These are phyloP conservation scores for Melampsora larici-populina DNA, from an alignment of 1,284 basidiomycete genomes.

Conservation along the genomic window DNA sequence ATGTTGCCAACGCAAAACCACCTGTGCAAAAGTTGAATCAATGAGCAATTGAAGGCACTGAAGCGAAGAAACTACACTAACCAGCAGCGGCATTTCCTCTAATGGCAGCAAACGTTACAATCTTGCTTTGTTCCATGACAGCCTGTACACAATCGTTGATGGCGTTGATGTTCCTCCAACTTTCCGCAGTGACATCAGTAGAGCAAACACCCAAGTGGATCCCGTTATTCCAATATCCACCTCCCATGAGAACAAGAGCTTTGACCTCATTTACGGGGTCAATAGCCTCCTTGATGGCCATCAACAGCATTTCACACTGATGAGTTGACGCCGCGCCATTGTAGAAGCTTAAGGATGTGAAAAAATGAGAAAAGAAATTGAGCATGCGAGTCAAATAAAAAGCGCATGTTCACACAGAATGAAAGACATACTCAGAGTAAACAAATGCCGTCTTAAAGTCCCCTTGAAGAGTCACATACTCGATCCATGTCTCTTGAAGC, in stretches of 20 bases:
- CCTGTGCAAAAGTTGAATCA: constrained; percentile 41
- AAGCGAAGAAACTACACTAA: not conserved
- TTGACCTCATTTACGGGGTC: constrained; percentile 48
- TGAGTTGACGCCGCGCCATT: constrained; percentile 57
- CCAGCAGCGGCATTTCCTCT: constrained; percentile 57
- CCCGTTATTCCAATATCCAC: constrained; percentile 57
- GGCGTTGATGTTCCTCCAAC: constrained; percentile 58
- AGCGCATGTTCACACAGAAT: not conserved
- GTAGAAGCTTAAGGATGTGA: constrained; percentile 27
- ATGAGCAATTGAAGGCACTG: not conserved
- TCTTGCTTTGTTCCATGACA: constrained; percentile 54
- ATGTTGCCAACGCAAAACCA: constrained; percentile 57
- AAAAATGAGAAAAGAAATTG: no score
- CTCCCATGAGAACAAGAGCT: constrained; percentile 33
- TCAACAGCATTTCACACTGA: constrained; percentile 55
- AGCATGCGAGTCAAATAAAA: not conserved
- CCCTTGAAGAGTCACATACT: constrained; percentile 49
- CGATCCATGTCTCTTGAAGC: constrained; percentile 57
- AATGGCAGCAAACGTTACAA: constrained; percentile 57
- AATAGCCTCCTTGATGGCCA: constrained; percentile 54
- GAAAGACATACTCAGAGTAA: constrained; percentile 53
- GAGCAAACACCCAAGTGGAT: constrained; percentile 53
- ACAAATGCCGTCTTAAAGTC: constrained; percentile 53
- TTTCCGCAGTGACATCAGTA: constrained; percentile 55
- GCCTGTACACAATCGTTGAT: constrained; percentile 56